A percentile compares a stretch with the other conserved stretches of the same genome.
Evolutionary conservation across 2,329 filamentous ascomycete genomes (phyloP).

Genomic region (Diaporthe nobilis): DNA sequence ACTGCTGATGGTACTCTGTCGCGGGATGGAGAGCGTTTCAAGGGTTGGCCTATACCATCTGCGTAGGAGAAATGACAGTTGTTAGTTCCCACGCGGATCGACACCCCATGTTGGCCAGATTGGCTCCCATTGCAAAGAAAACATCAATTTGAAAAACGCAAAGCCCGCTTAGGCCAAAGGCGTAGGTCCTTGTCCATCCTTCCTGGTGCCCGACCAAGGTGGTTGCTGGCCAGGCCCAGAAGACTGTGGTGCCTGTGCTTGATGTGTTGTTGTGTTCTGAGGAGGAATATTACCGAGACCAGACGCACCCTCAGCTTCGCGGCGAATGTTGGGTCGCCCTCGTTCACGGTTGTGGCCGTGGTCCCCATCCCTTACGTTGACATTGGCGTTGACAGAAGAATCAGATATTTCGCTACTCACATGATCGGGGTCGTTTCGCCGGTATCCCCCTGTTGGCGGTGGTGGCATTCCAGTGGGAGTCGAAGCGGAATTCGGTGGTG

Average conservation of each 20-base stretch:
- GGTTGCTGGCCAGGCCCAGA: background rate
- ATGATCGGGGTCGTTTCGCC: slow-evolving; percentile 40
- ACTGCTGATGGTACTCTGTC: slow-evolving; percentile 21
- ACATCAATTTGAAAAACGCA: background rate
- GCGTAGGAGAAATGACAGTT: background rate
- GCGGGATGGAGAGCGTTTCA: slow-evolving; percentile 19
- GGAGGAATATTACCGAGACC: slow-evolving; percentile 36
- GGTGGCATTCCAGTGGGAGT: slow-evolving; percentile 43
- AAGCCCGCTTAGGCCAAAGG: slow-evolving; percentile 18
- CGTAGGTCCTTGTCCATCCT: slow-evolving; percentile 9
- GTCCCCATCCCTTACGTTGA: slow-evolving; percentile 18
- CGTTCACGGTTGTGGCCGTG: slow-evolving; percentile 9
- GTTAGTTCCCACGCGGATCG: slow-evolving; percentile 29
- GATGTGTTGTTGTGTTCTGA: slow-evolving; percentile 19
- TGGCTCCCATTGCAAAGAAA: background rate
- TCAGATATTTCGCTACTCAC: slow-evolving; percentile 41
- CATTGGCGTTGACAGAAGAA: slow-evolving; percentile 34
- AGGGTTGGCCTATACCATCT: slow-evolving; percentile 41
- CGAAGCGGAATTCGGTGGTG: slow-evolving; percentile 47
- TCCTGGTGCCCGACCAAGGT: slow-evolving; percentile 14
- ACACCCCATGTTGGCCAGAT: background rate
- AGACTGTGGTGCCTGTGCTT: background rate
- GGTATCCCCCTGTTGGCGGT: slow-evolving; percentile 44
- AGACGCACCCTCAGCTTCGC: slow-evolving; percentile 38
- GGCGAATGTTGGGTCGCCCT: slow-evolving; percentile 22